Evolutionary conservation across 352 stramenopile species (phyloP).

Genomic region (Phytophthora tentaculata): DNA sequence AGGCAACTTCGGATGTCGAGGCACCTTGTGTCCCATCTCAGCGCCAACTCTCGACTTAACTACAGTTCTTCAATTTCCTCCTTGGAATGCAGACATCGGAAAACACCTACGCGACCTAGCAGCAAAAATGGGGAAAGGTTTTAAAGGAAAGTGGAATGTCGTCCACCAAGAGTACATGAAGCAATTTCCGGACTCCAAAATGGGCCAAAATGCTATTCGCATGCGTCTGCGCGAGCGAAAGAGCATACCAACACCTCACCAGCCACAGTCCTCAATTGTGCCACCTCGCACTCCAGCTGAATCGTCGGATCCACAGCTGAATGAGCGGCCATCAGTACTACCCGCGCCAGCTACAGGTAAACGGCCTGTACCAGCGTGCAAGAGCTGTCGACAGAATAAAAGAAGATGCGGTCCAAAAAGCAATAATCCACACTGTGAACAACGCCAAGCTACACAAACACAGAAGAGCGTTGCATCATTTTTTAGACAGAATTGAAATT

Average conservation of each 20-base stretch:
- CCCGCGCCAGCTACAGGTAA: background rate
- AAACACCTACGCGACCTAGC: background rate
- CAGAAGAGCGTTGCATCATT: background rate
- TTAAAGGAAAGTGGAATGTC: background rate
- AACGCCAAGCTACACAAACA: background rate
- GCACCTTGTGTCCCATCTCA: background rate
- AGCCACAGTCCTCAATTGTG: background rate
- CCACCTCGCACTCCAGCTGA: background rate
- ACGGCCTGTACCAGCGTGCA: background rate
- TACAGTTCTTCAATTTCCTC: background rate
- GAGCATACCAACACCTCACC: background rate
- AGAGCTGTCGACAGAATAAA: background rate
- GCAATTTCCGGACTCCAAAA: background rate
- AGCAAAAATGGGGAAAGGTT: background rate
- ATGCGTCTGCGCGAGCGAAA: background rate
- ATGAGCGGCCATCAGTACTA: background rate
- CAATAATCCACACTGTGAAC: background rate
- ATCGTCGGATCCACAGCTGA: background rate
- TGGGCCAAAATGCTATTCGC: background rate
- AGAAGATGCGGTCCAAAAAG: background rate
- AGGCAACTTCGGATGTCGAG: background rate
- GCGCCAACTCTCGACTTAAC: background rate
- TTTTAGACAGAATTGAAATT: background rate
- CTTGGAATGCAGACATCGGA: background rate
- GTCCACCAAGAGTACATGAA: background rate